Base-by-base conservation (phyloP, 1,139 yeast species). In the Blastobotrys raffinosifermentans region DNA sequence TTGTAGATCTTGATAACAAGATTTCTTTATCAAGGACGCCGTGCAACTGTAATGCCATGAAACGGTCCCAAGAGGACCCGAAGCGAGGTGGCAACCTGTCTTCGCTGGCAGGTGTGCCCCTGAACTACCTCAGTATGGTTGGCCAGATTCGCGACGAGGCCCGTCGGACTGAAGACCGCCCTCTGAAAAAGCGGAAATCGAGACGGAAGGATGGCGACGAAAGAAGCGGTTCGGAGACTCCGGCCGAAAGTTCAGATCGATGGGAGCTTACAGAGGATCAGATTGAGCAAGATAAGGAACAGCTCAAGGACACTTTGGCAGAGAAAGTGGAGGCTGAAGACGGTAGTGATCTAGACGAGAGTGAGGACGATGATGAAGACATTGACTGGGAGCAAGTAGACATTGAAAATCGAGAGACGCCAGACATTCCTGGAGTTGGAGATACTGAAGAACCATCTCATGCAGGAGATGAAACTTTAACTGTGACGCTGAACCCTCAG, bases 121-220 rank as follows among this genome's bases (percentile, higher is more conserved):
- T 53, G 19, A 66, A 62, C 38, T 64, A 66, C 39, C 57, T 61
- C 35, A 61, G 60, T 3, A 49, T 67, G 43, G 54, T 66, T 43
- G 45, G 61, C 32, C 61, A 62, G 39, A 67, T 65, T 7, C 51
- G 58, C 2, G 39, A 33, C 9, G 26, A 9, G 31, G 32, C 27
- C 19, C 38, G 9, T 19, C 31, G 13, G 3, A 19, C 8, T 14
- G 13, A 7, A 20, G 37, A 9, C 15, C 9, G 19, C 13, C 11
- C 16, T 3, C 25, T 9, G 7, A 30, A 16, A 11, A 20, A 14
- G 29, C 11, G 10, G 32, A 15, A 13, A 26, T 22, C 13, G 35
- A n/a, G 18, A 16, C 10, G 3, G 27, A 30, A 14, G 29, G 14
- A 17, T 13, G 26, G 18, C 14, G 11, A 32, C 4, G 29, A 15